These are phyloP conservation scores for Pogostemon cablin DNA, from an alignment of 257 asterid genomes.

Conservation along the genomic window DNA sequence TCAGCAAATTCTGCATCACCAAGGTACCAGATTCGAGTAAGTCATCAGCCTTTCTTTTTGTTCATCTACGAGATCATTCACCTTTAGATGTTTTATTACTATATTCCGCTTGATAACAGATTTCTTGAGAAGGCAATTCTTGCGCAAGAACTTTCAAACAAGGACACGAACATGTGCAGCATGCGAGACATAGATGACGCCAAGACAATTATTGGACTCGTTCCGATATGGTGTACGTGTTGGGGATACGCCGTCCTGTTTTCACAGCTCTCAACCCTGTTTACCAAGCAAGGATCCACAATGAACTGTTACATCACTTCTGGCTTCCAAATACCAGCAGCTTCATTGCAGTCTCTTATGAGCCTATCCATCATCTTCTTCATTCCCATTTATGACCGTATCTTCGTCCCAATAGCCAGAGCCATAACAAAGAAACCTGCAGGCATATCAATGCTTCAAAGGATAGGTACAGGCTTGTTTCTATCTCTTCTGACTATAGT, in stretches of 20 bases:
- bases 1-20: too few species aligned
- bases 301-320: slow-evolving; percentile 31
- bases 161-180: not conserved
- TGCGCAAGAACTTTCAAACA: too few species aligned
- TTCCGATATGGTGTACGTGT: slow-evolving; percentile 37
- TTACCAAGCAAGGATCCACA: not conserved
- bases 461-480: slow-evolving; percentile 39
- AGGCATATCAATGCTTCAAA: not conserved
- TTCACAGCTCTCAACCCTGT: slow-evolving; percentile 34
- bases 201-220: slow-evolving; percentile 34
- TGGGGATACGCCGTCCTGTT: slow-evolving; percentile 31
- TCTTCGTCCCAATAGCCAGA: too few species aligned
- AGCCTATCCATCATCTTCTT: slow-evolving; percentile 29
- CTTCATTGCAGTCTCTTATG: slow-evolving; percentile 35
- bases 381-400: slow-evolving; percentile 28
- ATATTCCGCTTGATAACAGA: too few species aligned
- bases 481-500: slow-evolving; percentile 36
- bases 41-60: too few species aligned
- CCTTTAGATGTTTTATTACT: too few species aligned
- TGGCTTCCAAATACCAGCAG: slow-evolving; percentile 37
- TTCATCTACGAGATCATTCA: too few species aligned
- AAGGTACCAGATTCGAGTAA: too few species aligned
- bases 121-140: too few species aligned
- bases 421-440: too few species aligned
- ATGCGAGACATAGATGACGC: slow-evolving; percentile 32